phyloP scores from a whole-genome alignment of 2,329 filamentous ascomycete genomes.

The Aplosporella prunicola region DNA sequence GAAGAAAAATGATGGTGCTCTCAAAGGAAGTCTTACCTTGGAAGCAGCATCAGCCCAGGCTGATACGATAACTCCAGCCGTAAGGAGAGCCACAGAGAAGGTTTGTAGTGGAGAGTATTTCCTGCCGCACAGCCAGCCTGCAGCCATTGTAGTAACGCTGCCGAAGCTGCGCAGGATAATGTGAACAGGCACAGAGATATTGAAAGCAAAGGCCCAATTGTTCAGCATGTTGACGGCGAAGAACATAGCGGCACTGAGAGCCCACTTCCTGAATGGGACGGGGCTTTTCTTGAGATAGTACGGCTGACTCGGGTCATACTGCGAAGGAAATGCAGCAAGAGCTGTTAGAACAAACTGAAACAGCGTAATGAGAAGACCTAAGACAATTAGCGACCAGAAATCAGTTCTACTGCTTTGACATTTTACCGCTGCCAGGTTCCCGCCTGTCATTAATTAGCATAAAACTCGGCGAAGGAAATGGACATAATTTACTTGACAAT shows the following conservation, averaged over 20 bases:
- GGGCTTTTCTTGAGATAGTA: constrained; percentile 67
- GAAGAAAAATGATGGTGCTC: neutral
- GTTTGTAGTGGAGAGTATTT: constrained; percentile 73
- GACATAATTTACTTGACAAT: constrained; percentile 72
- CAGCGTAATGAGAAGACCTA: constrained; percentile 55
- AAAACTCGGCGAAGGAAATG: constrained; percentile 7
- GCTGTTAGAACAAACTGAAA: constrained; percentile 54
- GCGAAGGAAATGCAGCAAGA: constrained; percentile 40
- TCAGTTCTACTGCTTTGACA: neutral
- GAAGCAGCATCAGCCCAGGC: constrained; percentile 81
- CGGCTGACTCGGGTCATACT: constrained; percentile 46
- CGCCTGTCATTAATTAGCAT: constrained; percentile 44
- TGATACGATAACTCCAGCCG: constrained; percentile 74
- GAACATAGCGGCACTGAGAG: constrained; percentile 82
- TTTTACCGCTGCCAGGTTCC: constrained; percentile 72
- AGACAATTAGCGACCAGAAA: neutral
- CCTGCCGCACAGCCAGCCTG: constrained; percentile 82
- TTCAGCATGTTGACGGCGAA: constrained; percentile 92
- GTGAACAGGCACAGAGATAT: constrained; percentile 91
- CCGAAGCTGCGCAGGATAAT: constrained; percentile 94
- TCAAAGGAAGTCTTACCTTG: constrained; percentile 62
- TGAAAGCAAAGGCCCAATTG: constrained; percentile 95
- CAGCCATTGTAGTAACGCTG: constrained; percentile 87
- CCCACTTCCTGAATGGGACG: constrained; percentile 77
- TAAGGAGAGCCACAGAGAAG: constrained; percentile 71